Conservation (phyloP, 352 stramenopile species). For the Globisporangium radiosum region DNA sequence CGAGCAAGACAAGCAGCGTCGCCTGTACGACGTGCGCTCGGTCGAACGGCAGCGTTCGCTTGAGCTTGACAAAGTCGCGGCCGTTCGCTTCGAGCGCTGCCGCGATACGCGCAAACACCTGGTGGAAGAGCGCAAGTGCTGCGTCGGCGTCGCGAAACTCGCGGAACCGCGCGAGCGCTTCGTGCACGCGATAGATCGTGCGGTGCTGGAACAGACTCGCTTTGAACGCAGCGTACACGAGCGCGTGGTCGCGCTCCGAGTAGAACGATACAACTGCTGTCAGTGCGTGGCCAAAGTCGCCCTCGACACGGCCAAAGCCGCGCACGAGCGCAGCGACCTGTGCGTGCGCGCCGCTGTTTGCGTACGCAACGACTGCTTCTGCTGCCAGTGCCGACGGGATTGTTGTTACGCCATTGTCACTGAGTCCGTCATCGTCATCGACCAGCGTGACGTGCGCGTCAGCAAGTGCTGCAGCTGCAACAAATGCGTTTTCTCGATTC, state of each 20-base stretch:
- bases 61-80: conserved; percentile 4
- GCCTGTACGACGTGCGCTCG: conserved; percentile 12
- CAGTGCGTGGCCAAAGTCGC: conserved; percentile 26
- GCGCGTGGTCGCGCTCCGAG: conserved; percentile 19
- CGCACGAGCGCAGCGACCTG: conserved; percentile 44
- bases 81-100: conserved; percentile 16
- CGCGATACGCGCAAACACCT: conserved; percentile 25
- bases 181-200: conserved; percentile 32
- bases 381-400: conserved; percentile 28
- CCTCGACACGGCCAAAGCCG: conserved; percentile 29
- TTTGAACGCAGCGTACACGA: conserved; percentile 39
- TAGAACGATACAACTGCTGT: conserved; percentile 21
- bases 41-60: conserved; percentile 10
- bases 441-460: conserved; percentile 2
- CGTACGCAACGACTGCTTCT: conserved; percentile 31
- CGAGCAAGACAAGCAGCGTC: conserved; percentile 28
- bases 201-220: conserved; percentile 34
- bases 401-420: conserved; percentile 5
- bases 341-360: conserved; percentile 28
- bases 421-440: background rate
- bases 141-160: conserved; percentile 30
- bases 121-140: conserved; percentile 24
- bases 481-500: conserved; percentile 5
- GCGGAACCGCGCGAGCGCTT: conserved; percentile 38
- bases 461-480: conserved; percentile 5